phyloP scores from a whole-genome alignment of 192 early-diverging fungal species.

The Coemansia sp. region DNA sequence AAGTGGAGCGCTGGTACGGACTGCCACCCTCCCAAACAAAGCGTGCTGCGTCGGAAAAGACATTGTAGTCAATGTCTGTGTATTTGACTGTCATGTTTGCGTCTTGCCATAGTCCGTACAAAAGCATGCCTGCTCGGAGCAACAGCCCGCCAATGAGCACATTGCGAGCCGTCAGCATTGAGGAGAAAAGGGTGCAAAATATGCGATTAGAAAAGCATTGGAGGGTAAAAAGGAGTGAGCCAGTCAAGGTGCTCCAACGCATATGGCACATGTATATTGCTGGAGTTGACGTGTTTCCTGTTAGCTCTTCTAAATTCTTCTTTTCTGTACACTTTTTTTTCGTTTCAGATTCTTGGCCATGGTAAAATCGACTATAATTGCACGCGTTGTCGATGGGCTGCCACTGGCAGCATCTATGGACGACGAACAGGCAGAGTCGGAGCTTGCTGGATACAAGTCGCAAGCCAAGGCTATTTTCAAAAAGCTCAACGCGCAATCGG shows the following conservation, averaged over 20 bases:
- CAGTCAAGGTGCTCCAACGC: background rate
- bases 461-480: constrained; percentile 95
- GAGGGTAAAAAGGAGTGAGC: background rate
- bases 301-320: background rate
- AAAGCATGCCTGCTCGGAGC: constrained; percentile 64
- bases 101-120: constrained; percentile 91
- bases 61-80: constrained; percentile 97
- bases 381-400: constrained; percentile 88
- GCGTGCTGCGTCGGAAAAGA: constrained; percentile 92
- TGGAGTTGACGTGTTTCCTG: too few species aligned
- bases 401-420: constrained; percentile 95
- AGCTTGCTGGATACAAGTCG: constrained; percentile 88
- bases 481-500: constrained; percentile 78
- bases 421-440: constrained; percentile 76
- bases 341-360: constrained; percentile 46
- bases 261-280: background rate
- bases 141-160: constrained; percentile 44
- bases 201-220: background rate
- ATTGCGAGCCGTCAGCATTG: constrained; percentile 32
- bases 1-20: constrained; percentile 90
- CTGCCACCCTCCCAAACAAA: constrained; percentile 68
- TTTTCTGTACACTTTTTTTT: background rate
- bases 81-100: constrained; percentile 87
- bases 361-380: constrained; percentile 94
- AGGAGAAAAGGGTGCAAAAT: background rate